These are phyloP conservation scores for Xerocomus nothofagi DNA, from an alignment of 1,284 basidiomycete genomes.

Conservation along the genomic window DNA sequence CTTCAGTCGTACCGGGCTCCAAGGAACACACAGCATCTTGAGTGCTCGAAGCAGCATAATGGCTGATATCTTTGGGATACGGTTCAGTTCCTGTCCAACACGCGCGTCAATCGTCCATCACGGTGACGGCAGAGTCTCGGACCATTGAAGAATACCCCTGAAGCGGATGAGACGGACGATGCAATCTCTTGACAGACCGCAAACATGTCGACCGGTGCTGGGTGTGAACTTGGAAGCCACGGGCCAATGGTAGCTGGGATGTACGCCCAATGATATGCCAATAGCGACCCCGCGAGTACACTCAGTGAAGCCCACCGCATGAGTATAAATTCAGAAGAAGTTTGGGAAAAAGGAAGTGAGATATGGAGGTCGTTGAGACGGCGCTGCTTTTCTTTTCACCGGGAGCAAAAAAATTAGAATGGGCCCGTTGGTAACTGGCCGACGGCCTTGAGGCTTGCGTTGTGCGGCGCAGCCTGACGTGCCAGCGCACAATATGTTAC, in stretches of 20 bases:
- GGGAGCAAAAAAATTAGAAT: background rate
- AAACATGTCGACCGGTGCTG: slow-evolving; percentile 7
- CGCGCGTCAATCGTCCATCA: slow-evolving; percentile 2
- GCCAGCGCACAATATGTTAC: slow-evolving; percentile 2
- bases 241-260: background rate
- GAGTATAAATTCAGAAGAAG: slow-evolving; percentile 2
- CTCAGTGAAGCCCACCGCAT: slow-evolving; percentile 2
- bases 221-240: background rate
- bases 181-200: slow-evolving; percentile 27
- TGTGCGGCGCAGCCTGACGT: slow-evolving; percentile 1
- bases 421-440: background rate
- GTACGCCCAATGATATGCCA: slow-evolving; percentile 3
- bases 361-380: slow-evolving; percentile 3
- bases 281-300: slow-evolving; percentile 10
- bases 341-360: slow-evolving; percentile 1
- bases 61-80: slow-evolving; percentile 42
- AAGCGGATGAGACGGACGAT: slow-evolving; percentile 28
- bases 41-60: slow-evolving; percentile 48
- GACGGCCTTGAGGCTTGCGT: slow-evolving; percentile 14
- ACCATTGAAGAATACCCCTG: slow-evolving; percentile 38
- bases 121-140: slow-evolving; percentile 1
- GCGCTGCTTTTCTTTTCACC: slow-evolving; percentile 18
- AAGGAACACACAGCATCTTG: slow-evolving; percentile 49
- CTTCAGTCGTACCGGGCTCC: slow-evolving; percentile 50
- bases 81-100: slow-evolving; percentile 17